Evolutionary conservation across 1,284 basidiomycete genomes (phyloP).

Genomic region (Pyrrhoderma noxium): DNA sequence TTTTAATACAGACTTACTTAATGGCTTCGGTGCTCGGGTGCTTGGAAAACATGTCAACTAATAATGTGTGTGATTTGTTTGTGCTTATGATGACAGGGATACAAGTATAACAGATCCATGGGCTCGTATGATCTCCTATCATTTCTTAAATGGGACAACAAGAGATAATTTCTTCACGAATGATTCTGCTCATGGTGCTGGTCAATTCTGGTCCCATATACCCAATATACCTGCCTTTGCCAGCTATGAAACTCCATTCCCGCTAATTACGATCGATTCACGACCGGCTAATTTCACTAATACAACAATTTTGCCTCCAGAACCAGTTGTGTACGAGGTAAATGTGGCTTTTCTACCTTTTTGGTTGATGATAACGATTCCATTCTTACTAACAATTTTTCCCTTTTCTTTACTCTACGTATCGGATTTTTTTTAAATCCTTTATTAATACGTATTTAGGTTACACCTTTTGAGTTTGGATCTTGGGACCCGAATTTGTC

Average conservation of each 20-base stretch:
- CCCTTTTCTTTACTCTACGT: too few relatives aligned
- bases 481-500: slow-evolving; percentile 61
- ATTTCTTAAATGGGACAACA: slow-evolving; percentile 58
- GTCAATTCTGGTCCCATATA: slow-evolving; percentile 57
- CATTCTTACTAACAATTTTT: too few relatives aligned
- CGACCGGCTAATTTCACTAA: slow-evolving; percentile 39
- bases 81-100: slow-evolving; percentile 36
- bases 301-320: slow-evolving; percentile 34
- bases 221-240: slow-evolving; percentile 38
- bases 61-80: background rate
- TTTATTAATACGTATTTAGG: too few relatives aligned
- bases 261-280: slow-evolving; percentile 50
- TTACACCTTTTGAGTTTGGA: slow-evolving; percentile 58
- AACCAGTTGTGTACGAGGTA: slow-evolving; percentile 57
- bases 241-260: slow-evolving; percentile 43
- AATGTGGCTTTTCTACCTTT: too few relatives aligned
- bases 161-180: slow-evolving; percentile 55
- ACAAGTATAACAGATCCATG: slow-evolving; percentile 57
- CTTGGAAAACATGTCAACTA: too few relatives aligned
- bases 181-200: slow-evolving; percentile 51
- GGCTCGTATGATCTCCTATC: slow-evolving; percentile 57
- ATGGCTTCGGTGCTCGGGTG: slow-evolving; percentile 7
- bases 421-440: too few relatives aligned
- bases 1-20: background rate
- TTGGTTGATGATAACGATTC: too few relatives aligned